Percentiles rank a stretch among this genome's conserved stretches.
Evolutionary conservation across 2,329 filamentous ascomycete species (phyloP).

Genomic region (Colletotrichum viniferum): DNA sequence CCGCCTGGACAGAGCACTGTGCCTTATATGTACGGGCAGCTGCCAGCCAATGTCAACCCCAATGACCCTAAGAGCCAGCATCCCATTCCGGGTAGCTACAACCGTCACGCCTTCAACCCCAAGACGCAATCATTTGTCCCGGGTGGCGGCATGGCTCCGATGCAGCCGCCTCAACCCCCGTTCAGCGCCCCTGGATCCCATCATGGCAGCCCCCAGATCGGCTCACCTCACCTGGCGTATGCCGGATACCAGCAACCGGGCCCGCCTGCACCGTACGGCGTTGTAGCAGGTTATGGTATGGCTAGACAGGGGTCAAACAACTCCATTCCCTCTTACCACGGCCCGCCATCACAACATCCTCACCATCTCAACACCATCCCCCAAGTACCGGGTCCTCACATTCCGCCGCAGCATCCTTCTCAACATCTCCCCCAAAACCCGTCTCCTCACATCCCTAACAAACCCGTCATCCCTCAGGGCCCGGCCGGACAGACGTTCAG

Average conservation of each 20-base stretch:
- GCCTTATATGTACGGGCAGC: slow-evolving; percentile 80
- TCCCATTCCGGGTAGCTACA: slow-evolving; percentile 83
- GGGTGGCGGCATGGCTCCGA: slow-evolving; percentile 48
- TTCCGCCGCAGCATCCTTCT: slow-evolving; percentile 39
- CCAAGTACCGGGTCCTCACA: slow-evolving; percentile 33
- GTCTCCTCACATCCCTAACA: slow-evolving; percentile 48
- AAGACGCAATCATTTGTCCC: slow-evolving; percentile 94
- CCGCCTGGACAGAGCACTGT: slow-evolving; percentile 35
- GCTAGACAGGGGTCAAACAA: slow-evolving; percentile 60
- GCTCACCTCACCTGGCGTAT: slow-evolving; percentile 55
- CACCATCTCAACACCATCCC: slow-evolving; percentile 45
- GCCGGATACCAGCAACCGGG: slow-evolving; percentile 50
- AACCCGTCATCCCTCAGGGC: slow-evolving; percentile 47
- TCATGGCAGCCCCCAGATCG: slow-evolving; percentile 58
- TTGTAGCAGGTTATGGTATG: slow-evolving; percentile 56
- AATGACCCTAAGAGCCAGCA: slow-evolving; percentile 78
- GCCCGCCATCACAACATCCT: slow-evolving; percentile 35
- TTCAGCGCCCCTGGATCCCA: slow-evolving; percentile 55
- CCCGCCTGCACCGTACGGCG: slow-evolving; percentile 50
- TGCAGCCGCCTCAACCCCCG: slow-evolving; percentile 51
- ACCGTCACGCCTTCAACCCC: slow-evolving; percentile 87
- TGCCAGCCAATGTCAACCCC: slow-evolving; percentile 72
- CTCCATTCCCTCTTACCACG: slow-evolving; percentile 56
- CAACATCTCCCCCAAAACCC: slow-evolving; percentile 49
- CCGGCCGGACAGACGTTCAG: slow-evolving; percentile 50